Evolutionary conservation across 106 monocot species (phyloP).

Genomic region (Dendrobium nobile): DNA sequence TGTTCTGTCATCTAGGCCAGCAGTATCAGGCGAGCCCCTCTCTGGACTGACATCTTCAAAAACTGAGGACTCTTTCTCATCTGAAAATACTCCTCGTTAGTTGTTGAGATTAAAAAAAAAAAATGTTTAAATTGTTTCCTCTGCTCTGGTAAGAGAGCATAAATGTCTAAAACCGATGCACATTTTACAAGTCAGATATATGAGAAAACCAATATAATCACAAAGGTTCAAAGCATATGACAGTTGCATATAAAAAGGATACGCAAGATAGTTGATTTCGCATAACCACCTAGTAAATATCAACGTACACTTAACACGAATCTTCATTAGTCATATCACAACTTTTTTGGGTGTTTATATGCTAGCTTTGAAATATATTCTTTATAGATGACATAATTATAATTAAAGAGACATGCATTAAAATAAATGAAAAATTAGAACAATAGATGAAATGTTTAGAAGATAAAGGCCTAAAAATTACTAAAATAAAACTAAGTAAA

Average conservation of each 20-base stretch:
- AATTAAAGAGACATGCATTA: too few relatives aligned
- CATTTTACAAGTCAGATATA: background rate
- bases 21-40: conserved; percentile 15
- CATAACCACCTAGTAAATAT: background rate
- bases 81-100: conserved; percentile 20
- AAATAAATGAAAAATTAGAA: too few relatives aligned
- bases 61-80: conserved; percentile 25
- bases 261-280: background rate
- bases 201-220: background rate
- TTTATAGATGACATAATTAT: too few relatives aligned
- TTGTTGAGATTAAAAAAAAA: background rate
- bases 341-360: too few relatives aligned
- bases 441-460: too few relatives aligned
- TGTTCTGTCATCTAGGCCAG: conserved; percentile 12
- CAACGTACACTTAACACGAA: background rate
- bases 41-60: conserved; percentile 40
- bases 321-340: background rate
- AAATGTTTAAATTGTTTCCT: background rate
- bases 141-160: background rate
- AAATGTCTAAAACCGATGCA: background rate
- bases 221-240: background rate
- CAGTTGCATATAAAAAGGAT: background rate
- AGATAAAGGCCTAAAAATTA: too few relatives aligned
- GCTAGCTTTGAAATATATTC: background rate
- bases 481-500: too few relatives aligned